phyloP scores from a whole-genome alignment of 2,329 filamentous ascomycete genomes.

The Drechslera avenae region DNA sequence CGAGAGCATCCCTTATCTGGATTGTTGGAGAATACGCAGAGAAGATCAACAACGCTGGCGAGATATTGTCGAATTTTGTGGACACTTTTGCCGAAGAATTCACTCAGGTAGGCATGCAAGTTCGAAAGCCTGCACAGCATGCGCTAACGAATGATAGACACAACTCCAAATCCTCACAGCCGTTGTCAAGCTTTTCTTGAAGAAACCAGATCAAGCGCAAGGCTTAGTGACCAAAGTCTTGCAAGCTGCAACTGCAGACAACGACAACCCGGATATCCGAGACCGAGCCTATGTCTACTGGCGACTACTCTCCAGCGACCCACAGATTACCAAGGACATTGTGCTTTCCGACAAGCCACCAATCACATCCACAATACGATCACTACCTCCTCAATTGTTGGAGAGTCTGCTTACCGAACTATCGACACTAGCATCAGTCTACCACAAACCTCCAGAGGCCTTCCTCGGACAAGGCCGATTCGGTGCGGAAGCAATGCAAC shows the following conservation, averaged over 20 bases:
- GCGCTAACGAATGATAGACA: constrained; percentile 64
- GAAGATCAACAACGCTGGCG: constrained; percentile 98
- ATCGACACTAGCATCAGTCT: constrained; percentile 93
- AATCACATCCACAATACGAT: constrained; percentile 92
- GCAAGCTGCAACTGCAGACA: constrained; percentile 89
- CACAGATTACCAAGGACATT: constrained; percentile 89
- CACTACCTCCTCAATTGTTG: constrained; percentile 78
- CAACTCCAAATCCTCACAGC: constrained; percentile 97
- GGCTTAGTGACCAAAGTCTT: constrained; percentile 91
- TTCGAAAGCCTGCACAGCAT: too few relatives aligned
- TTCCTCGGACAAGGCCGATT: constrained; percentile 95
- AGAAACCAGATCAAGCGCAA: constrained; percentile 92
- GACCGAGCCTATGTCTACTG: constrained; percentile 98
- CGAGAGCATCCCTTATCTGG: constrained; percentile 92
- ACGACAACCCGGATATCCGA: constrained; percentile 96
- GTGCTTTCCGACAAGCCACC: constrained; percentile 92
- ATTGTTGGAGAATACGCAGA: constrained; percentile 99
- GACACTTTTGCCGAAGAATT: constrained; percentile 96
- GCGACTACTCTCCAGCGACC: constrained; percentile 90
- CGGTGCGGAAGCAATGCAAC: constrained; percentile 91
- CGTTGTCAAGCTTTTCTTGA: constrained; percentile 95
- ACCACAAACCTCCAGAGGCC: constrained; percentile 98
- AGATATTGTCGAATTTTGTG: constrained; percentile 89
- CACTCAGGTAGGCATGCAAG: constrained; percentile 70
- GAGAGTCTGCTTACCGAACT: constrained; percentile 91